Percentiles rank a stretch among this genome's conserved stretches.
These are phyloP conservation scores for Vickermania spadyakhi DNA, from an alignment of 208 protist species.

Conservation along the genomic window DNA sequence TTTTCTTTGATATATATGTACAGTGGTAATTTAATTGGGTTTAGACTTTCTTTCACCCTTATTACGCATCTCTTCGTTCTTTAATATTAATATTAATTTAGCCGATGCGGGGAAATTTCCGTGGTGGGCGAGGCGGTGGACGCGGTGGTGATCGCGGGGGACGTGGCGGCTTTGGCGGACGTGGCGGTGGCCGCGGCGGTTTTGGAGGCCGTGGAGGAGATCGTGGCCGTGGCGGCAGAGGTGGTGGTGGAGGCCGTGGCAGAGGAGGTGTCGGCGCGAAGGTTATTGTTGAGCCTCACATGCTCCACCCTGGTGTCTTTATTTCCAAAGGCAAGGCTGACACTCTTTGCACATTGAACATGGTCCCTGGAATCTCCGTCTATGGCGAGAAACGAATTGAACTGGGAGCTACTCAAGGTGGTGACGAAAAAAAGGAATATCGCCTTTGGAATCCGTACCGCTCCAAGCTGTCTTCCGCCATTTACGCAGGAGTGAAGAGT, in stretches of 20 bases:
- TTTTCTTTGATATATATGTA: slow-evolving; percentile 6
- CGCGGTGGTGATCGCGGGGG: slow-evolving; percentile 37
- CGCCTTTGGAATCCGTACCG: slow-evolving; percentile 99
- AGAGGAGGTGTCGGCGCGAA: slow-evolving; percentile 90
- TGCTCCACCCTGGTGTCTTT: slow-evolving; percentile 96
- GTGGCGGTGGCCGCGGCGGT: slow-evolving; percentile 31
- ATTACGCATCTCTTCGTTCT: slow-evolving; percentile 3
- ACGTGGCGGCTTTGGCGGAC: slow-evolving; percentile 33
- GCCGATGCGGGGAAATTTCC: slow-evolving; percentile 8
- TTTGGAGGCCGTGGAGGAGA: slow-evolving; percentile 22
- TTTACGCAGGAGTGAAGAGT: slow-evolving; percentile 98
- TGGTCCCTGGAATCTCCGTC: slow-evolving; percentile 98
- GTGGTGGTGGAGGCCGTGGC: slow-evolving; percentile 38
- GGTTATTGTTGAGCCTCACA: slow-evolving; percentile 97
- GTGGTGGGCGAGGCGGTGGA: slow-evolving; percentile 25
- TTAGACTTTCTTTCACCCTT: slow-evolving; percentile 1
- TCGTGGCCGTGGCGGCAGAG: slow-evolving; percentile 30
- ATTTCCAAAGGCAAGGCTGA: slow-evolving; percentile 98
- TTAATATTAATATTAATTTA: background rate
- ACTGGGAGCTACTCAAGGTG: slow-evolving; percentile 58
- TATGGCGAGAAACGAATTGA: slow-evolving; percentile 99
- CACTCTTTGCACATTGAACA: slow-evolving; percentile 96
- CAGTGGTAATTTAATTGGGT: slow-evolving; percentile 2
- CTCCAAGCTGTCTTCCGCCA: slow-evolving; percentile 99
- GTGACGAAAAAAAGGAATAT: slow-evolving; percentile 99